Conservation (phyloP, 768 basidiomycete species). For the Lentinula guzmanii region DNA sequence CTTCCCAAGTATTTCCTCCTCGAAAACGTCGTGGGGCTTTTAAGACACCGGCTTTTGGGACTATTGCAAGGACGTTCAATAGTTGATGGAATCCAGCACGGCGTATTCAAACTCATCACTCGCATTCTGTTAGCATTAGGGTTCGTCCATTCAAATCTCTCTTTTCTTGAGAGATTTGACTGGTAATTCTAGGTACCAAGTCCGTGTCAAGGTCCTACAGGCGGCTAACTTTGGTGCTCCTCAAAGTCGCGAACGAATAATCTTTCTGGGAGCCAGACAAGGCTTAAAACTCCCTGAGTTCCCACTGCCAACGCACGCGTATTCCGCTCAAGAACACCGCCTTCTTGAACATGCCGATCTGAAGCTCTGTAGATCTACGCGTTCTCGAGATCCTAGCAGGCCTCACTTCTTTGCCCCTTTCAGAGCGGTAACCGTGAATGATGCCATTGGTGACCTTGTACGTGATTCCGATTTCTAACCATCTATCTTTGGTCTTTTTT, state of each 20-base stretch:
- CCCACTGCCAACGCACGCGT: slow-evolving; percentile 59
- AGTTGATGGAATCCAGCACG: slow-evolving; percentile 39
- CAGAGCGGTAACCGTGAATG: slow-evolving; percentile 48
- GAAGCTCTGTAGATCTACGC: slow-evolving; percentile 32
- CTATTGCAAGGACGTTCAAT: slow-evolving; percentile 20
- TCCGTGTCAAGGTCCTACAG: slow-evolving; percentile 57
- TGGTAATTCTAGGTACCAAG: slow-evolving; percentile 49
- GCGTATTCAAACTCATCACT: slow-evolving; percentile 62
- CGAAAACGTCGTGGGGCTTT: slow-evolving; percentile 67
- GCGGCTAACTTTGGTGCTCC: slow-evolving; percentile 70
- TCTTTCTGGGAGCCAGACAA: slow-evolving; percentile 61
- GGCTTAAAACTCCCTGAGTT: slow-evolving; percentile 54
- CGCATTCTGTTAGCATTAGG: slow-evolving; percentile 57
- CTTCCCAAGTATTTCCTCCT: slow-evolving; percentile 58
- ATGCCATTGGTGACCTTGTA: slow-evolving; percentile 68
- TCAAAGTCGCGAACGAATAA: slow-evolving; percentile 60
- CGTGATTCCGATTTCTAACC: slow-evolving; percentile 17
- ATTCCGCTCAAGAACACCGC: slow-evolving; percentile 24
- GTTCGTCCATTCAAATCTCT: slow-evolving; percentile 27
- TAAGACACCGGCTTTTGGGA: slow-evolving; percentile 43
- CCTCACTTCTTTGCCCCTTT: slow-evolving; percentile 57
- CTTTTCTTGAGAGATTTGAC: not conserved
- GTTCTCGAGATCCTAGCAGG: slow-evolving; percentile 30
- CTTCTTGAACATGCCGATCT: slow-evolving; percentile 36
- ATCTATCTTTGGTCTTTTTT: not conserved